A percentile compares a stretch with the other conserved stretches of the same genome.
phyloP scores from a whole-genome alignment of 139 green algal genomes.

The Chlamydomonas urium region DNA sequence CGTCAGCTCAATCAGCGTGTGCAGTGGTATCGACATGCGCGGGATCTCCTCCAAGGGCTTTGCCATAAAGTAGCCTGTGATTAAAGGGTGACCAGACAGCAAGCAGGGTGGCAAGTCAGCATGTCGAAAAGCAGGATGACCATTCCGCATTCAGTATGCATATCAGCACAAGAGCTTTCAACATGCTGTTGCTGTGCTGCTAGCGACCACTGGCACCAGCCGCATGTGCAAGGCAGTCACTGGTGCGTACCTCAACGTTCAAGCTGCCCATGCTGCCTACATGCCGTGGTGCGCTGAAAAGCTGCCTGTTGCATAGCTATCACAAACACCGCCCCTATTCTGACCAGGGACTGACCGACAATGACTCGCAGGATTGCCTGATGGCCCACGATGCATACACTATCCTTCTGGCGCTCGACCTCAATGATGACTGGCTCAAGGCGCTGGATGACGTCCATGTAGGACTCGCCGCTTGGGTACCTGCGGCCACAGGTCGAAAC shows the following conservation, averaged over 20 bases:
- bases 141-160: neutral
- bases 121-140: neutral
- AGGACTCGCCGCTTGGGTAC: conserved; percentile 68
- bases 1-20: conserved; percentile 77
- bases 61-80: conserved; percentile 64
- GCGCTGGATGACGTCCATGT: conserved; percentile 89
- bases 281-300: no score
- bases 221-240: no score
- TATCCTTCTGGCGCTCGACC: conserved; percentile 82
- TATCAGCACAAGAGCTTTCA: neutral
- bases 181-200: no score
- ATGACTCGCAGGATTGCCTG: conserved; percentile 71
- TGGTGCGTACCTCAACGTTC: no score
- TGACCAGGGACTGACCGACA: conserved; percentile 45
- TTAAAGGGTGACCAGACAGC: neutral
- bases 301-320: no score
- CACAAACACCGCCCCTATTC: no score
- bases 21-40: conserved; percentile 66
- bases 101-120: neutral
- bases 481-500: no score
- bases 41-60: conserved; percentile 48
- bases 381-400: conserved; percentile 66
- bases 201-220: neutral
- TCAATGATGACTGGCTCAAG: conserved; percentile 90
- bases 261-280: no score